Evolutionary conservation across 495 filamentous ascomycete species (phyloP), one percentile per base, ranked within the genome.

Genomic region (Trypethelium eluteriae): DNA sequence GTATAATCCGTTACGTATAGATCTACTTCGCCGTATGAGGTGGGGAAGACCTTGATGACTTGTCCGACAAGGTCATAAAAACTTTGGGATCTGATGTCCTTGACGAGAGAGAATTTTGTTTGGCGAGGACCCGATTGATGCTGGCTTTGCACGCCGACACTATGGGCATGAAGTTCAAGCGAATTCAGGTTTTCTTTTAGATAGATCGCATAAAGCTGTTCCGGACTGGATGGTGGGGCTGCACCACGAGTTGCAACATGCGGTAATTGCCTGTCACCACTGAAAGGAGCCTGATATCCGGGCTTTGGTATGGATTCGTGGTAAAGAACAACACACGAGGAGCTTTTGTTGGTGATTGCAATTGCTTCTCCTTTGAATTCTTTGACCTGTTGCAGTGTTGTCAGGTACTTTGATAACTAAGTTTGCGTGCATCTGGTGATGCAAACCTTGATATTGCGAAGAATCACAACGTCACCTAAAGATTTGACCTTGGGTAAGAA

Each of bases 1-100:
- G 93, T 96, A 75, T 96, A 98, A 74, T 98, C 94, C 0, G 90
- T 92, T 18, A 96, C 73, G 75, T 93, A 92, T 0, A 98, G 53
- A 1, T 88, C 84, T 25, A 82, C 82, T 18, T 80, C 79, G 38
- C 74, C 75, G 39, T 76, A 73, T 61, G 75, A 77, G 41, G 77
- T 68, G 10, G 57, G 81, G 59, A 84, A 87, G 0, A 85, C 81
- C 69, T 85, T 90, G 56, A 91, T 80, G 2, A 96, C 85, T 72
- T 93, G 82, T n/a, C 85, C 91, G 18, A 92, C 75, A 6, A 96
- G 69, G 75, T 96, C 86, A 72, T 83, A 85, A 72, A 87, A 91
- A 2, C 70, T 78, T 38, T 78, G 66, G 7, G 80, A 74, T 50
- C 81, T 66, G 16, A 91, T 74, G 73, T 92, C 86, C 68, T 88